A percentile compares a stretch with the other conserved stretches of the same genome.
Evolutionary conservation across 257 asterid species (phyloP).

Genomic region (Henckelia pumila): DNA sequence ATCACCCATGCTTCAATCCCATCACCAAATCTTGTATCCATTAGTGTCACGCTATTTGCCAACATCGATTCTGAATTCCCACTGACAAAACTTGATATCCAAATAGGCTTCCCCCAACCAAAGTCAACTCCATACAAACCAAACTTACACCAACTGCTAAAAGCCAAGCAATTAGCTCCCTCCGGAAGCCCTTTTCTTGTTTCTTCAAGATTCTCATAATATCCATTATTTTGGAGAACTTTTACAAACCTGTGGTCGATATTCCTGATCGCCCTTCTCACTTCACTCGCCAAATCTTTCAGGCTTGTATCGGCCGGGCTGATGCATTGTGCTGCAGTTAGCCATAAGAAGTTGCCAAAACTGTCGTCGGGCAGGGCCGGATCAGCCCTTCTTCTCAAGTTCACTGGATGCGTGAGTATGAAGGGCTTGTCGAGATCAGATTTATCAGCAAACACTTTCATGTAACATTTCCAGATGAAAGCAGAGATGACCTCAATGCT

Average conservation of each 20-base stretch:
- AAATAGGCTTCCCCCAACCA: conserved; percentile 27
- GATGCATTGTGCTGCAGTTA: background rate
- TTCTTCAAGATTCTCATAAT: conserved; percentile 13
- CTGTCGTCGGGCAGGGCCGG: conserved; percentile 10
- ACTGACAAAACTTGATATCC: conserved; percentile 10
- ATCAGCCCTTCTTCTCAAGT: conserved; percentile 20
- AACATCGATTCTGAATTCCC: background rate
- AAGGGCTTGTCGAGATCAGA: background rate
- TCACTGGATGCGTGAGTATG: conserved; percentile 17
- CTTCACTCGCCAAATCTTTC: background rate
- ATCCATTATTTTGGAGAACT: conserved; percentile 11
- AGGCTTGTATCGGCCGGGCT: background rate
- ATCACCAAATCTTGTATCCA: conserved; percentile 17
- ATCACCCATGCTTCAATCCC: conserved; percentile 27
- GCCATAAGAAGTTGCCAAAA: conserved; percentile 29
- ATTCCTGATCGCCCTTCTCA: conserved; percentile 1
- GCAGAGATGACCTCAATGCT: conserved; percentile 13
- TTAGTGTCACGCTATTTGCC: background rate
- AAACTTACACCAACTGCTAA: conserved; percentile 25
- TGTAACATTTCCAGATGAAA: too few relatives aligned
- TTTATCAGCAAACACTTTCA: background rate
- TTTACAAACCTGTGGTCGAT: conserved; percentile 15
- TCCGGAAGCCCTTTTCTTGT: background rate
- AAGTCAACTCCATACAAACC: conserved; percentile 23
- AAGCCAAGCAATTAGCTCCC: conserved; percentile 12